Conservation (phyloP, 352 stramenopile genomes). For the Thalassiosira ordinaria region DNA sequence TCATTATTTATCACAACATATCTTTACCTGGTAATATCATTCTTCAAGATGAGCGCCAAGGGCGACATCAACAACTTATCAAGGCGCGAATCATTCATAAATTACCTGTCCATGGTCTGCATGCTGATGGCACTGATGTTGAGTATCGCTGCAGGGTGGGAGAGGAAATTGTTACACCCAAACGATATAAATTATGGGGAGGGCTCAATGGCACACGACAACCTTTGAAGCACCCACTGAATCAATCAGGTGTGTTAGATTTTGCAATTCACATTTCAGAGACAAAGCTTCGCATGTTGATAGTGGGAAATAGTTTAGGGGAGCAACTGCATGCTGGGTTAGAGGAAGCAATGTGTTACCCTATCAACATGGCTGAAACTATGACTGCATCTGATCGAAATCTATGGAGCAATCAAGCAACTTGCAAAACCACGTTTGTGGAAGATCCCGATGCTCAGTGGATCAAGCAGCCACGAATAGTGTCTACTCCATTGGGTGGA, state of each 20-base stretch:
- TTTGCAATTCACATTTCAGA: slow-evolving; percentile 8
- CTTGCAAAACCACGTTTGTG: slow-evolving; percentile 10
- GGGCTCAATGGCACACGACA: slow-evolving; percentile 10
- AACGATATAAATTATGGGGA: slow-evolving; percentile 13
- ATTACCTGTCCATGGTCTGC: slow-evolving; percentile 9
- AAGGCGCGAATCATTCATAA: slow-evolving; percentile 6
- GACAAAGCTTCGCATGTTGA: not conserved
- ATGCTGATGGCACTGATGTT: slow-evolving; percentile 15
- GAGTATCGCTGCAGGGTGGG: slow-evolving; percentile 13
- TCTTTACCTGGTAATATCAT: not conserved
- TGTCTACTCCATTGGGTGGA: slow-evolving; percentile 1
- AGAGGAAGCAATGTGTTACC: slow-evolving; percentile 25
- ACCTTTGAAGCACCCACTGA: slow-evolving; percentile 1
- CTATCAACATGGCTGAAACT: slow-evolving; percentile 1
- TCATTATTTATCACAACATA: not conserved
- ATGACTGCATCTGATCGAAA: not conserved
- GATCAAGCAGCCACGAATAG: slow-evolving; percentile 15
- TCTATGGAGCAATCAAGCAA: not conserved
- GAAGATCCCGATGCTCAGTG: not conserved
- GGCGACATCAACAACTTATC: not conserved
- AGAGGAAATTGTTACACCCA: not conserved
- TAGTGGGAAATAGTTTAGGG: slow-evolving; percentile 17
- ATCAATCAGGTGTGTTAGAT: slow-evolving; percentile 8
- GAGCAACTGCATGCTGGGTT: slow-evolving; percentile 17
- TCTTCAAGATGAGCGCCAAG: not conserved